A percentile compares a stretch with the other conserved stretches of the same genome.
These are phyloP conservation scores for Ceratocystiopsis sp. DNA, from an alignment of 2,329 filamentous ascomycete species.

Conservation along the genomic window DNA sequence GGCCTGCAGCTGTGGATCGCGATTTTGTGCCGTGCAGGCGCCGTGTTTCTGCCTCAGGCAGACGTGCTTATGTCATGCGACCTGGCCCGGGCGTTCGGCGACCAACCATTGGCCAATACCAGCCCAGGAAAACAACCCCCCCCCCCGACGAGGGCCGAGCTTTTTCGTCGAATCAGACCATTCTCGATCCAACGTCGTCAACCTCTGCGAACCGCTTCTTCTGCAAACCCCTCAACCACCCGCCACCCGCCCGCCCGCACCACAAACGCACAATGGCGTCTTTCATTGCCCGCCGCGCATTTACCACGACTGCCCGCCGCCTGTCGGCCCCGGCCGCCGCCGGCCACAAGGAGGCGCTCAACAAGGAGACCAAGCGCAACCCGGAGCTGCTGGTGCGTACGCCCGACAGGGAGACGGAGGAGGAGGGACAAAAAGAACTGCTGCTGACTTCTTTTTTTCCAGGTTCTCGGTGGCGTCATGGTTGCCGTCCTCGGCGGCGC, in stretches of 20 bases:
- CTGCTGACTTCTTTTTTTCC: slow-evolving; percentile 4
- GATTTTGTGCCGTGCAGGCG: too few relatives aligned
- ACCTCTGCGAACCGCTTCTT: too few relatives aligned
- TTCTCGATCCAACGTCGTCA: neutral
- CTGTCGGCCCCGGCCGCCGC: slow-evolving; percentile 11
- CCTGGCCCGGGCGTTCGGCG: too few relatives aligned
- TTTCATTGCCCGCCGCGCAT: slow-evolving; percentile 36
- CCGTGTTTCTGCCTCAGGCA: too few relatives aligned
- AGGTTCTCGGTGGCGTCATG: slow-evolving; percentile 91
- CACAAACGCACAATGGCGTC: slow-evolving; percentile 31
- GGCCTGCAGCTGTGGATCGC: too few relatives aligned
- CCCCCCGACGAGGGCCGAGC: too few relatives aligned
- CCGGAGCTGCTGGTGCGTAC: slow-evolving; percentile 19
- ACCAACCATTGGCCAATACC: too few relatives aligned
- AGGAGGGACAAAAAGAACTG: too few relatives aligned
- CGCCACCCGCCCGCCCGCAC: slow-evolving; percentile 7
- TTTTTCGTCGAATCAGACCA: too few relatives aligned
- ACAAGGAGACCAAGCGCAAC: slow-evolving; percentile 40
- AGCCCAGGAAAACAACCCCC: neutral
- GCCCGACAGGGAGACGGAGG: too few relatives aligned
- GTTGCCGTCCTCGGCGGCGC: slow-evolving; percentile 71
- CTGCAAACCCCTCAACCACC: slow-evolving; percentile 1
- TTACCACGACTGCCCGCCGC: slow-evolving; percentile 27
- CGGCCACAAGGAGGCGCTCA: slow-evolving; percentile 28
- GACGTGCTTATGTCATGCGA: too few relatives aligned